These are phyloP conservation scores for Chaetomium olivaceum DNA, from an alignment of 2,329 filamentous ascomycete genomes.

Conservation along the genomic window DNA sequence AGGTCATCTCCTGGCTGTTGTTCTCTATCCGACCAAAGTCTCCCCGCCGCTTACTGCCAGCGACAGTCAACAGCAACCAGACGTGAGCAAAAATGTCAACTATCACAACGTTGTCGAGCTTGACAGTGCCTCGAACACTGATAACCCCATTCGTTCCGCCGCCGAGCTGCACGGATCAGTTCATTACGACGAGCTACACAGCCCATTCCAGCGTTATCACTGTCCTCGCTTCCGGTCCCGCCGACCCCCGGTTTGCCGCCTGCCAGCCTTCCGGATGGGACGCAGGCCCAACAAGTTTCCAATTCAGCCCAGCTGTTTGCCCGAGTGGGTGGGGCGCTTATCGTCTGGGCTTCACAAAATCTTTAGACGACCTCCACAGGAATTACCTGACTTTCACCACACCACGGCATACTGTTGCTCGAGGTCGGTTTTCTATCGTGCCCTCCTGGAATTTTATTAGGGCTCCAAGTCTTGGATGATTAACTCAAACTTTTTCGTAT, in stretches of 20 bases:
- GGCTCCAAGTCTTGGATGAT: background rate
- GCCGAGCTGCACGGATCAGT: background rate
- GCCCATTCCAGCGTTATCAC: background rate
- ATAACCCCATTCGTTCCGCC: constrained; percentile 2
- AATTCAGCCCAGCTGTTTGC: constrained; percentile 1
- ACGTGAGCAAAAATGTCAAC: too few relatives aligned
- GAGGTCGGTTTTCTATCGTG: background rate
- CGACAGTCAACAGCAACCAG: too few relatives aligned
- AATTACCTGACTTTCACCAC: background rate
- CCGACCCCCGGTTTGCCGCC: background rate
- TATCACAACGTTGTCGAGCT: too few relatives aligned
- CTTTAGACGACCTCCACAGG: background rate
- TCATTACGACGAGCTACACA: constrained; percentile 1
- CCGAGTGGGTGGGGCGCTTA: background rate
- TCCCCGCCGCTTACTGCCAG: too few relatives aligned
- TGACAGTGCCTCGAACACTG: background rate
- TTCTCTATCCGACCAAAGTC: too few relatives aligned
- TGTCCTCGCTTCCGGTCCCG: background rate
- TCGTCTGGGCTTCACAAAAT: background rate
- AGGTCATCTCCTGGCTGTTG: too few relatives aligned
- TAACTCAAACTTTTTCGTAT: background rate
- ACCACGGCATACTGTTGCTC: constrained; percentile 1
- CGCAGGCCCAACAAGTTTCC: background rate
- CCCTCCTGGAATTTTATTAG: background rate
- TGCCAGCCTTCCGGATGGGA: constrained; percentile 6